Evolutionary conservation across 148 eudicot genomes (phyloP).

Genomic region (Persicaria maculosa): DNA sequence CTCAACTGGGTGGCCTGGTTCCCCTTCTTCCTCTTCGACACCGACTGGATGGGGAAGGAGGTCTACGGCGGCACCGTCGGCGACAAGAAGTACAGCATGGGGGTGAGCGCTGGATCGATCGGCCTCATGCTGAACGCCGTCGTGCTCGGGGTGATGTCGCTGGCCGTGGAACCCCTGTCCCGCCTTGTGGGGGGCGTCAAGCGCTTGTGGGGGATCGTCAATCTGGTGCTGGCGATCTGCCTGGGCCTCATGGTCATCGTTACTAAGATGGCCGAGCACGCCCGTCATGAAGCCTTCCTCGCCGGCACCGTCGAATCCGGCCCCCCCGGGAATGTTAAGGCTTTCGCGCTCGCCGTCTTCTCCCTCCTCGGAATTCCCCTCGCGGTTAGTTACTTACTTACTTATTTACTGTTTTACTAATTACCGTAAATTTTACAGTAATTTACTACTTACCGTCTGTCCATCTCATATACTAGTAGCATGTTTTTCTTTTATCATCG

Average conservation of each 20-base stretch:
- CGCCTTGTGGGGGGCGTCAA: conserved; percentile 42
- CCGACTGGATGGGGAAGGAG: conserved; percentile 81
- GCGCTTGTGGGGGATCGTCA: conserved; percentile 61
- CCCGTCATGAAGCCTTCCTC: conserved; percentile 19
- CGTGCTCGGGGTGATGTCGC: conserved; percentile 45
- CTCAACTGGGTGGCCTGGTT: conserved; percentile 78
- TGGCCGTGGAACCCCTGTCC: conserved; percentile 38
- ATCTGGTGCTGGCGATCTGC: conserved; percentile 43
- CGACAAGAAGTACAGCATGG: conserved; percentile 28
- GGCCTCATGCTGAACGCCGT: conserved; percentile 73
- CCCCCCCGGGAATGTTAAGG: conserved; percentile 36
- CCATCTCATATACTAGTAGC: not conserved
- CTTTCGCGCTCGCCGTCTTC: conserved; percentile 47
- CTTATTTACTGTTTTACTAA: not conserved
- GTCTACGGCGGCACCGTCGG: conserved; percentile 61
- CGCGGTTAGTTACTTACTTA: conserved; percentile 36
- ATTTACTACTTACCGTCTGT: not conserved
- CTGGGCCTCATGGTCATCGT: conserved; percentile 46
- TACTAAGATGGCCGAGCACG: conserved; percentile 50
- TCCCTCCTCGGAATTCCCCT: conserved; percentile 70
- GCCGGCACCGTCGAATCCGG: conserved; percentile 19
- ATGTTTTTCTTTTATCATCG: no score
- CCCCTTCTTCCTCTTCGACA: conserved; percentile 58
- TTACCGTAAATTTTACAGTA: not conserved
- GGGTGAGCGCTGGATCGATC: conserved; percentile 63